These are phyloP conservation scores for Globisporangium ultimum DNA, from an alignment of 352 stramenopile species.

Conservation along the genomic window DNA sequence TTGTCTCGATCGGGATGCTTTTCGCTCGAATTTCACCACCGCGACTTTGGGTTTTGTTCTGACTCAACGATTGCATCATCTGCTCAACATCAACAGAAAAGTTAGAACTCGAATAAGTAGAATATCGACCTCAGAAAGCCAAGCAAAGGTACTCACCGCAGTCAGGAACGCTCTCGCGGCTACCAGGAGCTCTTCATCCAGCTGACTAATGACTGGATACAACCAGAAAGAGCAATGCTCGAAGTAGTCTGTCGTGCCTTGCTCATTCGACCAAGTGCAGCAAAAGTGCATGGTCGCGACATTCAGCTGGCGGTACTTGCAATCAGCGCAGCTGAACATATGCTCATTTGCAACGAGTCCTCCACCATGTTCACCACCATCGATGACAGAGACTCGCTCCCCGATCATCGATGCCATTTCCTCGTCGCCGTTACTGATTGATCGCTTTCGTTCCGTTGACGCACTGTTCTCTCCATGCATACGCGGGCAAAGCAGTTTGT, in stretches of 20 bases:
- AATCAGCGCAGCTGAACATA: conserved; percentile 83
- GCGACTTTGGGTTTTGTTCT: conserved; percentile 64
- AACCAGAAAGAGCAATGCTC: conserved; percentile 88
- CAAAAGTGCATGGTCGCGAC: conserved; percentile 86
- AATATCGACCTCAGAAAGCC: not conserved
- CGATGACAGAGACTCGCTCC: conserved; percentile 19
- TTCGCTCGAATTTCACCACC: conserved; percentile 79
- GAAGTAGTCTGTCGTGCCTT: conserved; percentile 87
- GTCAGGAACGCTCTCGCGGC: conserved; percentile 73
- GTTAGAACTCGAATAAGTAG: not conserved
- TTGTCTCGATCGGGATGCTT: conserved; percentile 78
- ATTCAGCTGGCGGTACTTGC: conserved; percentile 74
- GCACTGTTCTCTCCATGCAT: conserved; percentile 28
- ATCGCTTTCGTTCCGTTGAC: conserved; percentile 30
- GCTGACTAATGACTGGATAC: conserved; percentile 77
- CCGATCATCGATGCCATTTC: conserved; percentile 44
- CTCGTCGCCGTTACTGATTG: conserved; percentile 42
- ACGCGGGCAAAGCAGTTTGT: conserved; percentile 75
- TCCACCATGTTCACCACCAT: conserved; percentile 23
- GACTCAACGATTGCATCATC: conserved; percentile 66
- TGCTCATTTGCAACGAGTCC: conserved; percentile 60
- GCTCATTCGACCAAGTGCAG: conserved; percentile 87
- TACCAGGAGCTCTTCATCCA: conserved; percentile 84
- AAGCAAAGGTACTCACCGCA: conserved; percentile 33
- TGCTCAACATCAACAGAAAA: conserved; percentile 9